These are phyloP conservation scores for Eutrema salsugineum DNA, from an alignment of 441 rosid species.

Conservation along the genomic window DNA sequence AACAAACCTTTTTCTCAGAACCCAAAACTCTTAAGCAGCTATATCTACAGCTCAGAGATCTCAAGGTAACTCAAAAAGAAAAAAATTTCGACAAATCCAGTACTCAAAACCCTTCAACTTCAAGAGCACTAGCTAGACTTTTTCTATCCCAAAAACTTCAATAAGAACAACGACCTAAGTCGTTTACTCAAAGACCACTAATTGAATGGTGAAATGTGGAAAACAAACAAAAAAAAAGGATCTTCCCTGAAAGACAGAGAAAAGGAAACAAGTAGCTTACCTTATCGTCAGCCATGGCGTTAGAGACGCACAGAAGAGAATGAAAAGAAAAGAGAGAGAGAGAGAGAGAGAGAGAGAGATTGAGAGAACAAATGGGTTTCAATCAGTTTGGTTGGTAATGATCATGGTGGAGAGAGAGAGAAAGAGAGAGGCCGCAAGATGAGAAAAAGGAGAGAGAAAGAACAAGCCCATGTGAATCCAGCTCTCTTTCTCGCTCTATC, in stretches of 20 bases:
- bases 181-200: background rate
- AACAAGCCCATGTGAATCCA: constrained; percentile 79
- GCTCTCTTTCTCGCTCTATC: constrained; percentile 34
- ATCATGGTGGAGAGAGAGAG: constrained; percentile 31
- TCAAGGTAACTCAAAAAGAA: constrained; percentile 6
- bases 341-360: background rate
- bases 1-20: background rate
- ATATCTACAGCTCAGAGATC: constrained; percentile 20
- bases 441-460: constrained; percentile 26
- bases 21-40: background rate
- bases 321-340: background rate
- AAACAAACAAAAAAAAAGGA: background rate
- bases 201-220: background rate
- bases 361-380: constrained; percentile 25
- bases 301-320: background rate
- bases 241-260: background rate
- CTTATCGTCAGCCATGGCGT: constrained; percentile 71
- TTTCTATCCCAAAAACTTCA: background rate
- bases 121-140: background rate
- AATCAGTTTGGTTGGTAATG: constrained; percentile 36
- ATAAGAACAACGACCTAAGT: background rate
- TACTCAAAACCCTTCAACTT: constrained; percentile 3
- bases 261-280: constrained; percentile 32
- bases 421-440: constrained; percentile 17
- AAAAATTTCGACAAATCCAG: background rate